Evolutionary conservation across 768 basidiomycete species (phyloP).

Genomic region (Tricholoma bakamatsutake): DNA sequence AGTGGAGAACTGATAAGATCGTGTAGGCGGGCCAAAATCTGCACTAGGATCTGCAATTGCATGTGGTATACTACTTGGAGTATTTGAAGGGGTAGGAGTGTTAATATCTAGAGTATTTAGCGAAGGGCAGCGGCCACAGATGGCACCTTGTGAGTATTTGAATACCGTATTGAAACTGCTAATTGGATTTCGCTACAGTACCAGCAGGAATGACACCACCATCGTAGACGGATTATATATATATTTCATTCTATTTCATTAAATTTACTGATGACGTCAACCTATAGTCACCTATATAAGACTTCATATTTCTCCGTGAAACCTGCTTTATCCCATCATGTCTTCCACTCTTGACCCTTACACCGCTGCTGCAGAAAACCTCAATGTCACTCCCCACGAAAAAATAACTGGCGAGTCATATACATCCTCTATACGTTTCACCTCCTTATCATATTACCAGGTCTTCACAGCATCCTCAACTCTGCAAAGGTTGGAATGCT

Average conservation of each 20-base stretch:
- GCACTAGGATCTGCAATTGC: constrained; percentile 91
- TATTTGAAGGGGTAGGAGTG: constrained; percentile 94
- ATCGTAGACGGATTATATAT: constrained; percentile 41
- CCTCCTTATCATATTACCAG: constrained; percentile 27
- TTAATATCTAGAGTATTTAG: constrained; percentile 85
- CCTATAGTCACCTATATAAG: constrained; percentile 19
- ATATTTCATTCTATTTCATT: constrained; percentile 18
- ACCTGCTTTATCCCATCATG: constrained; percentile 8
- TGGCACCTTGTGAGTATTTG: constrained; percentile 62
- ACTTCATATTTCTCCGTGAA: background rate
- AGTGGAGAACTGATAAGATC: background rate
- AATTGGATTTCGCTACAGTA: constrained; percentile 27
- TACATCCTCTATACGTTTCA: background rate
- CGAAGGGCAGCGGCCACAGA: constrained; percentile 72
- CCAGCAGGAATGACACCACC: constrained; percentile 51
- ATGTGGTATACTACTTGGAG: constrained; percentile 93
- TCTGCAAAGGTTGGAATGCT: constrained; percentile 68
- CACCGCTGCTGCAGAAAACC: constrained; percentile 57
- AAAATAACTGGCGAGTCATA: constrained; percentile 56
- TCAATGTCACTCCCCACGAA: constrained; percentile 49
- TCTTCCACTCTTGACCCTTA: constrained; percentile 61
- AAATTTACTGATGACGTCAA: constrained; percentile 25
- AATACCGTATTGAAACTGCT: background rate
- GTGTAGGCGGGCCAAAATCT: constrained; percentile 83
- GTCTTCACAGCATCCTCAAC: constrained; percentile 59